Evolutionary conservation across 2,329 filamentous ascomycete species (phyloP).

Genomic region (Cercospora sojina): DNA sequence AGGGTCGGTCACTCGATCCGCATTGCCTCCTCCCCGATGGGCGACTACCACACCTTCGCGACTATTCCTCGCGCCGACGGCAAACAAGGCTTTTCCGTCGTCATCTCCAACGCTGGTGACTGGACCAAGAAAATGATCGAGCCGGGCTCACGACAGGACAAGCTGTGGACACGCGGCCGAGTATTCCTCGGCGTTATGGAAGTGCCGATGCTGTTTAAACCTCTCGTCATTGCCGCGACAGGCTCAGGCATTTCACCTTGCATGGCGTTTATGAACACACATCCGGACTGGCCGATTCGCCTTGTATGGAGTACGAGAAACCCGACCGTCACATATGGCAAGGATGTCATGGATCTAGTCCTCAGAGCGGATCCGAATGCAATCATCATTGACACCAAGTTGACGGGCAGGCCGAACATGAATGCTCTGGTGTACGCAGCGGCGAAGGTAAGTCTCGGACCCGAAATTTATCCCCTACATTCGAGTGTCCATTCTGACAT

Average conservation of each 20-base stretch:
- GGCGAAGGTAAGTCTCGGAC: neutral
- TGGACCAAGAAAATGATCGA: constrained; percentile 68
- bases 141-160: constrained; percentile 55
- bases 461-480: neutral
- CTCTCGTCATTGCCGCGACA: constrained; percentile 66
- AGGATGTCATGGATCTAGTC: constrained; percentile 58
- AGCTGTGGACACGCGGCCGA: constrained; percentile 67
- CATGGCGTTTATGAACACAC: constrained; percentile 59
- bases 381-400: constrained; percentile 66
- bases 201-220: constrained; percentile 64
- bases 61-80: constrained; percentile 62
- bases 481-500: neutral
- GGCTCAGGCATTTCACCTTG: constrained; percentile 72
- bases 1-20: constrained; percentile 58
- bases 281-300: constrained; percentile 51
- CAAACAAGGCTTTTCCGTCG: constrained; percentile 60
- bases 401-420: constrained; percentile 31
- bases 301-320: constrained; percentile 68
- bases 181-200: constrained; percentile 67
- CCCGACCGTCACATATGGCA: constrained; percentile 64
- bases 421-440: neutral
- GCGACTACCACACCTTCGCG: constrained; percentile 75
- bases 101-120: constrained; percentile 72
- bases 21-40: constrained; percentile 31
- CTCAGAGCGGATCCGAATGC: constrained; percentile 60